Evolutionary conservation across 129 eudicot genomes (phyloP).

Genomic region (Flaveria bidentis): DNA sequence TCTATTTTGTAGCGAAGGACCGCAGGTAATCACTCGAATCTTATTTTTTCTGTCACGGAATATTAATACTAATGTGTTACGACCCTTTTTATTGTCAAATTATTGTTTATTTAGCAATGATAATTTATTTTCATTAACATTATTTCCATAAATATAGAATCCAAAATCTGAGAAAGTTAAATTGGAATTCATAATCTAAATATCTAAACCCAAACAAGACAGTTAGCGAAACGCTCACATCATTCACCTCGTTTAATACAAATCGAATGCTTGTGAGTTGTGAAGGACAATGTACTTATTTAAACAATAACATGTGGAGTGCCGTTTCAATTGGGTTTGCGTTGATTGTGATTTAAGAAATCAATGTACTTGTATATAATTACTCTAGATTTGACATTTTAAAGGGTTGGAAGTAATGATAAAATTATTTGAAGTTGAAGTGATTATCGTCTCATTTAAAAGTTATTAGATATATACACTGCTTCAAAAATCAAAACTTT

Average conservation of each 20-base stretch:
- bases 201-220: neutral
- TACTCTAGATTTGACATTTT: too few species aligned
- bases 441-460: too few species aligned
- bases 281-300: neutral
- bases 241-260: neutral
- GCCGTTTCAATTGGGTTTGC: slow-evolving; percentile 16
- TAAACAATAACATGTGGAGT: neutral
- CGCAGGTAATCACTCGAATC: too few species aligned
- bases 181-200: neutral
- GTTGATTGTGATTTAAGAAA: neutral
- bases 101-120: neutral
- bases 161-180: neutral
- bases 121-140: neutral
- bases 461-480: too few species aligned
- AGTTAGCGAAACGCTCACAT: neutral
- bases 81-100: neutral
- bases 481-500: too few species aligned
- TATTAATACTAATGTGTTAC: neutral
- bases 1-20: too few species aligned
- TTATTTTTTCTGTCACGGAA: too few species aligned
- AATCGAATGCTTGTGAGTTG: neutral
- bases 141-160: neutral
- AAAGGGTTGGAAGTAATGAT: neutral
- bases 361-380: neutral
- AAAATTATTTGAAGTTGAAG: too few species aligned